Evolutionary conservation across 1,139 yeast genomes (phyloP).

Genomic region (Kluyveromyces sp.): DNA sequence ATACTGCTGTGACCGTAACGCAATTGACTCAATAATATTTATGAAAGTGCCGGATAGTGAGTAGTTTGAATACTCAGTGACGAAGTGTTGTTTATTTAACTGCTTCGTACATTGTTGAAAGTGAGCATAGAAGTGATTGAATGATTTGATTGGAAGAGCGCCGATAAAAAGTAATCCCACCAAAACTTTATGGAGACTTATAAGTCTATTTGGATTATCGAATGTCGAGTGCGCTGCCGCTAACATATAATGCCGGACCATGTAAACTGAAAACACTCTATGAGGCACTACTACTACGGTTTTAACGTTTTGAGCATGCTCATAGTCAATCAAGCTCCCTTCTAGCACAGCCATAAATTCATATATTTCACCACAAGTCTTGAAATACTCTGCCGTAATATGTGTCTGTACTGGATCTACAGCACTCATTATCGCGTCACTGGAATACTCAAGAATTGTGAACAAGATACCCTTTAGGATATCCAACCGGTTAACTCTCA

Average conservation of each 20-base stretch:
- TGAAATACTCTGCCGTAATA: constrained; percentile 16
- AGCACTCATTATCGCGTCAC: constrained; percentile 4
- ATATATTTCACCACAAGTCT: constrained; percentile 17
- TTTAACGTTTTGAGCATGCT: constrained; percentile 6
- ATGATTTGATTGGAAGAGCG: constrained; percentile 12
- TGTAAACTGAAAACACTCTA: constrained; percentile 11
- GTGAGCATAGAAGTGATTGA: constrained; percentile 4
- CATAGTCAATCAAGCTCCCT: constrained; percentile 15
- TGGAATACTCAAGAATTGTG: constrained; percentile 13
- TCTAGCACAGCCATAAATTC: constrained; percentile 15
- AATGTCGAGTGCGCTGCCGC: constrained; percentile 15
- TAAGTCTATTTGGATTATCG: constrained; percentile 16
- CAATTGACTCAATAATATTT: constrained; percentile 1
- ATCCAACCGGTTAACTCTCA: constrained; percentile 13
- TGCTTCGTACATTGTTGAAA: background rate
- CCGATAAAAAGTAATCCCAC: constrained; percentile 19
- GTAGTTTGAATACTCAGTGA: constrained; percentile 2
- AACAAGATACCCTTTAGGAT: constrained; percentile 11
- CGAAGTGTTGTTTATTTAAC: background rate
- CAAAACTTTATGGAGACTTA: constrained; percentile 14
- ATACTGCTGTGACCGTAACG: background rate
- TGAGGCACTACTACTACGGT: constrained; percentile 13
- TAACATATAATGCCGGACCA: constrained; percentile 19
- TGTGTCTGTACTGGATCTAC: constrained; percentile 10
- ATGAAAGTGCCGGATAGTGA: constrained; percentile 3